Base-by-base conservation (phyloP, 306 rosid species). In the Rosa persica region DNA sequence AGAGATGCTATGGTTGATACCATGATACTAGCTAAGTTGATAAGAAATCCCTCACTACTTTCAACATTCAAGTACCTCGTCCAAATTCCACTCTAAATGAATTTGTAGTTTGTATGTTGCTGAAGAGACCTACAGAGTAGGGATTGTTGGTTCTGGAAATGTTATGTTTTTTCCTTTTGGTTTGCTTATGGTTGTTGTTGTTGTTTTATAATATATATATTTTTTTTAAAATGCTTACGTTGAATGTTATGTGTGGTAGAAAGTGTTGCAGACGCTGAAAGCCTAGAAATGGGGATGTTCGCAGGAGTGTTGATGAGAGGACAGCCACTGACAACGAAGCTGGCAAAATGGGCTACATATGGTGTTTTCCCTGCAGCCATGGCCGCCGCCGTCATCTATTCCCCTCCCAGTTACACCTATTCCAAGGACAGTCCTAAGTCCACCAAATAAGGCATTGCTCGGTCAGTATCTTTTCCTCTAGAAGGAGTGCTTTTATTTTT, bases 291-390 rank as follows among this genome's bases (percentile, higher is more conserved):
- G 87, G 70, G 55, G 57, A 16, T 51, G 57, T 16, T 51, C 2
- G 2, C 57, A 17, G n/a, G n/a, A 5, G 7, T 47, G 79, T 76
- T 81, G 2, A 76, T 86, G 87, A 80, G 48, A 39, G 89, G 89
- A 22, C 80, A 81, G 60, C 87, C 85, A 25, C 64, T 86, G 85
- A 71, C 81, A 74, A 66, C 58, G 57, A 86, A 86, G 79, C 71
- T 81, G 61, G 87, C 87, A 6, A 16, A 43, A 42, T 39, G 81
- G 67, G 78, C 87, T 6, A 60, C 46, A 55, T 78, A 83, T 62
- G 78, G 36, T 62, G 80, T 86, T 75, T 70, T 86, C 58, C 89
- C 87, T 3, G 81, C 81, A 58, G 81, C 87, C 74, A 86, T 83
- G 89, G 69, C 34, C 2, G 83, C 89, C 1, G 78, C 87, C 44